Percentiles rank a stretch among this genome's conserved stretches.
phyloP scores from a whole-genome alignment of 1,284 basidiomycete species.

The Trichosporon faecale region DNA sequence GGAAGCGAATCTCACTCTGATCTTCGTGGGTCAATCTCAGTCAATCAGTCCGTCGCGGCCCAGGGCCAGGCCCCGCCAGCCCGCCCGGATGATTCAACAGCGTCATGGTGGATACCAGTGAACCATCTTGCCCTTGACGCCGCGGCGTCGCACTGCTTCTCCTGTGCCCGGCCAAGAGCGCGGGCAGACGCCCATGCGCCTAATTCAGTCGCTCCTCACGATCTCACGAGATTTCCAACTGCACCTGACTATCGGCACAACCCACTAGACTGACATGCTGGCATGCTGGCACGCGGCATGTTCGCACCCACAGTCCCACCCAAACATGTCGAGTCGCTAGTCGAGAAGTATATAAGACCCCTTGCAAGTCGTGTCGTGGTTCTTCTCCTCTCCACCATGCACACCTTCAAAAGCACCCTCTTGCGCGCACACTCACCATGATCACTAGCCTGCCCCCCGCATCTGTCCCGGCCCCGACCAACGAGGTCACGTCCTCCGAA shows the following conservation, averaged over 20 bases:
- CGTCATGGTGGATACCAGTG: not conserved
- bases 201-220: not conserved
- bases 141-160: no score
- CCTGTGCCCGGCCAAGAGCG: not conserved
- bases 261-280: not conserved
- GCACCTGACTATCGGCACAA: no score
- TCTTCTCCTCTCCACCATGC: conserved; percentile 8
- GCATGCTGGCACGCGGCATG: no score
- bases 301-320: no score
- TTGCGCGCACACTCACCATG: conserved; percentile 1
- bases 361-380: no score
- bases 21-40: not conserved
- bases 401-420: not conserved
- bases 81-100: no score
- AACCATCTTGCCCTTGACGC: no score
- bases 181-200: not conserved
- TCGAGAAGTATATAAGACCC: not conserved
- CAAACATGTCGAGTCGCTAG: not conserved
- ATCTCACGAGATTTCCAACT: not conserved
- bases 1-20: not conserved
- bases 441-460: not conserved
- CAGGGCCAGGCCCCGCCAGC: not conserved
- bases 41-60: no score
- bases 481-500: conserved; percentile 15
- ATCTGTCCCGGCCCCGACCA: not conserved